These are phyloP conservation scores for Handroanthus guayacan DNA, from an alignment of 257 asterid species.

Conservation along the genomic window DNA sequence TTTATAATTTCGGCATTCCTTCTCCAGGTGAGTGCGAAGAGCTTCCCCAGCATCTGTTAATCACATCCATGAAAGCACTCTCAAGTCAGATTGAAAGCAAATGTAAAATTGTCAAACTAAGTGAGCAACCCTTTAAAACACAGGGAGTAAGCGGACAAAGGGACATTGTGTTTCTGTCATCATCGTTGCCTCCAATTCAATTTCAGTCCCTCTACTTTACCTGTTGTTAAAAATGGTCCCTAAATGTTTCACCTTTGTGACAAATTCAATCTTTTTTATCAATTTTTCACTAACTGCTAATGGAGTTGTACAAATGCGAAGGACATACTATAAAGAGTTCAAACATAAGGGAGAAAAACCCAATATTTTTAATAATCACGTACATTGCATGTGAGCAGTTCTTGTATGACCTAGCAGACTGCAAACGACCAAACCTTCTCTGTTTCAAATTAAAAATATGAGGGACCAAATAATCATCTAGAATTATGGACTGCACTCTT, in stretches of 20 bases:
- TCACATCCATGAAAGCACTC: conserved; percentile 34
- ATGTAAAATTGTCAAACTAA: background rate
- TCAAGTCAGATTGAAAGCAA: conserved; percentile 22
- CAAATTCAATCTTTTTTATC: background rate
- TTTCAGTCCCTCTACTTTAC: background rate
- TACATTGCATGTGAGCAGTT: background rate
- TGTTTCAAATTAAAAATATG: background rate
- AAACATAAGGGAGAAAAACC: background rate
- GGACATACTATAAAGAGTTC: background rate
- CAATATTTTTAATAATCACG: background rate
- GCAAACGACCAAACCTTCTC: background rate
- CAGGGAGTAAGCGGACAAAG: conserved; percentile 9
- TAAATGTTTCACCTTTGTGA: background rate
- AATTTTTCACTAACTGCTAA: background rate
- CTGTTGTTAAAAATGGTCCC: background rate
- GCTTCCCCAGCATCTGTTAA: conserved; percentile 75
- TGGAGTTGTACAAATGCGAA: background rate
- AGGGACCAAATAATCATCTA: conserved; percentile 15
- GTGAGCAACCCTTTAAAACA: background rate
- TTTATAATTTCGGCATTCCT: conserved; percentile 73
- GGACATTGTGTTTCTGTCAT: conserved; percentile 1
- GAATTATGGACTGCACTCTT: too few species aligned
- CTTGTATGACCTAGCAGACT: background rate
- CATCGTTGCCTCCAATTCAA: background rate
- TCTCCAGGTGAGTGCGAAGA: conserved; percentile 67